Evolutionary conservation across 495 filamentous ascomycete genomes (phyloP).

Genomic region (Neurospora sp.): DNA sequence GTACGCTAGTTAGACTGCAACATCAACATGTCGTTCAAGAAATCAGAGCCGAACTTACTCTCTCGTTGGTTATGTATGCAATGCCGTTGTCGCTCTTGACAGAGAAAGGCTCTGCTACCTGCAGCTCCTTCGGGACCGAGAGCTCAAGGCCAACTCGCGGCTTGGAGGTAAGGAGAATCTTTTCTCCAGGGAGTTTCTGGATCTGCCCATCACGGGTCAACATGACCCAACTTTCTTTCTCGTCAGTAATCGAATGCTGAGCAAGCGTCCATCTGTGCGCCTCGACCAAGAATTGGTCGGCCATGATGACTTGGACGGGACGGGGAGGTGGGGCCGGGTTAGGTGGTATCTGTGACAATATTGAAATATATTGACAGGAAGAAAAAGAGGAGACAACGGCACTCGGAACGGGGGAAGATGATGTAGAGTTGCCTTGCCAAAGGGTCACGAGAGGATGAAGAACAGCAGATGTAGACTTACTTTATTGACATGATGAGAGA

Average conservation of each 20-base stretch:
- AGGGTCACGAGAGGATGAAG: conserved; percentile 12
- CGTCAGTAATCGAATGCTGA: conserved; percentile 27
- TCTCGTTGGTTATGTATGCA: conserved; percentile 82
- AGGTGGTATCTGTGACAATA: not conserved
- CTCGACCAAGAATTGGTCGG: conserved; percentile 39
- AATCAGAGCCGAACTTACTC: conserved; percentile 42
- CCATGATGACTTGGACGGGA: conserved; percentile 10
- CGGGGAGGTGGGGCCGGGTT: not conserved
- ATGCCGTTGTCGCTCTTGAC: conserved; percentile 38
- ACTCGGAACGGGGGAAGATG: conserved; percentile 9
- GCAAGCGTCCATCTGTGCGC: conserved; percentile 27
- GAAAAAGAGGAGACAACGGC: not conserved
- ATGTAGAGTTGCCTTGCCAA: conserved; percentile 8
- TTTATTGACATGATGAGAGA: conserved; percentile 56
- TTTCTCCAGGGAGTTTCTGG: conserved; percentile 37
- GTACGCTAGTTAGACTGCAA: conserved; percentile 7
- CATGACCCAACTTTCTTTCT: conserved; percentile 44
- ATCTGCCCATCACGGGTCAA: conserved; percentile 39
- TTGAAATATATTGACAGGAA: not conserved
- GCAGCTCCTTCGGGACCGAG: conserved; percentile 33
- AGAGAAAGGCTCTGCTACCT: conserved; percentile 32
- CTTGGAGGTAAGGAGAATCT: conserved; percentile 35
- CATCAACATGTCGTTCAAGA: not conserved
- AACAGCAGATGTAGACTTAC: conserved; percentile 37
- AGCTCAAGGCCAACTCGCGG: conserved; percentile 34